Evolutionary conservation across 1,139 yeast species (phyloP).

Genomic region (Candida gigantensis): DNA sequence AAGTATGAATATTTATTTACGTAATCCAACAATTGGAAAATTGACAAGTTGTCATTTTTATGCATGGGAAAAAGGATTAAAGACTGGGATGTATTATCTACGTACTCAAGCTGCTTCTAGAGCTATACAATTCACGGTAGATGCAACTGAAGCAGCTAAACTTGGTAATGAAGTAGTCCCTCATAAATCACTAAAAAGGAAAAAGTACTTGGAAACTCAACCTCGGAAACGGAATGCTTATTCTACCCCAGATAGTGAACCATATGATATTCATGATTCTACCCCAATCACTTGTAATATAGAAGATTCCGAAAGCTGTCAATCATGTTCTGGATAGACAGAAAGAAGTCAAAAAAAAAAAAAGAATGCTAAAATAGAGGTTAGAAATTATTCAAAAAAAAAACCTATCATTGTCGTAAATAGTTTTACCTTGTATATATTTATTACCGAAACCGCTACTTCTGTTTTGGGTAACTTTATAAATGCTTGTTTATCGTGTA

Average conservation of each 20-base stretch:
- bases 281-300: constrained; percentile 43
- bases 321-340: constrained; percentile 46
- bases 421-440: constrained; percentile 7
- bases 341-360: not conserved
- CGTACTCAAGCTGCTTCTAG: constrained; percentile 95
- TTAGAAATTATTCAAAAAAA: not conserved
- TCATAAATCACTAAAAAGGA: constrained; percentile 19
- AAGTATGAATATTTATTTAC: constrained; percentile 82
- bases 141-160: constrained; percentile 33
- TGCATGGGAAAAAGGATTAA: constrained; percentile 95
- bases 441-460: too few species aligned
- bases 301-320: constrained; percentile 37
- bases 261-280: constrained; percentile 31
- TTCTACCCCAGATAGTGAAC: constrained; percentile 17
- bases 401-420: not conserved
- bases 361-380: not conserved
- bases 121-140: constrained; percentile 91
- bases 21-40: constrained; percentile 88
- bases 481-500: not conserved
- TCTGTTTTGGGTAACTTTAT: too few species aligned
- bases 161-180: constrained; percentile 9
- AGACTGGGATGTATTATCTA: constrained; percentile 97
- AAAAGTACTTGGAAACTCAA: constrained; percentile 19
- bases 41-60: constrained; percentile 97
- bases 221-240: constrained; percentile 10